phyloP scores from a whole-genome alignment of 1,284 basidiomycete genomes.

The Boletus chippewaensis region DNA sequence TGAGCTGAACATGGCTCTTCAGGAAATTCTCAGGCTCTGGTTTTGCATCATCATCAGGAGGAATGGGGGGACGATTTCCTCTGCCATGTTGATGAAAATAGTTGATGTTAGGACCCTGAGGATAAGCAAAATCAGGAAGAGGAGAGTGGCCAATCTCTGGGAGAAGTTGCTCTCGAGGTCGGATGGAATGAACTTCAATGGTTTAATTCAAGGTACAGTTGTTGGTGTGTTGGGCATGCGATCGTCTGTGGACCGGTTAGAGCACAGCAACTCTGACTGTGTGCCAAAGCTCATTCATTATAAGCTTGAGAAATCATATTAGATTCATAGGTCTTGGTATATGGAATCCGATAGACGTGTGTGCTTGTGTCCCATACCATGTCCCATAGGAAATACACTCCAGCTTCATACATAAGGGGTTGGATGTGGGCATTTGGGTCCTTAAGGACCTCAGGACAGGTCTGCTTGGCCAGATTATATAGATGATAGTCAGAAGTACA shows the following conservation, averaged over 20 bases:
- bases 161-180: not conserved
- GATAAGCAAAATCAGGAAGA: not conserved
- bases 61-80: not conserved
- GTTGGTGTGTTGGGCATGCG: not conserved
- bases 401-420: not conserved
- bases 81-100: conserved; percentile 8
- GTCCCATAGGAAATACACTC: not conserved
- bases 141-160: not conserved
- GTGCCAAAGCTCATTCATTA: not conserved
- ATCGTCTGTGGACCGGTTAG: not conserved
- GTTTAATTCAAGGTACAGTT: not conserved
- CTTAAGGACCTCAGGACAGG: not conserved
- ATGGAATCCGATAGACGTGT: not conserved
- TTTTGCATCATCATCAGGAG: not conserved
- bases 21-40: not conserved
- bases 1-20: not conserved
- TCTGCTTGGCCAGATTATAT: not conserved
- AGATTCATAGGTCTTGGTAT: not conserved
- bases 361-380: not conserved
- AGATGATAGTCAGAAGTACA: not conserved
- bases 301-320: not conserved
- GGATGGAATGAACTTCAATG: not conserved
- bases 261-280: not conserved
- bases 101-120: not conserved
- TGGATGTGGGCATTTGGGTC: not conserved